Conservation (phyloP, 768 basidiomycete genomes). For the Podaxis carcinomalis region DNA sequence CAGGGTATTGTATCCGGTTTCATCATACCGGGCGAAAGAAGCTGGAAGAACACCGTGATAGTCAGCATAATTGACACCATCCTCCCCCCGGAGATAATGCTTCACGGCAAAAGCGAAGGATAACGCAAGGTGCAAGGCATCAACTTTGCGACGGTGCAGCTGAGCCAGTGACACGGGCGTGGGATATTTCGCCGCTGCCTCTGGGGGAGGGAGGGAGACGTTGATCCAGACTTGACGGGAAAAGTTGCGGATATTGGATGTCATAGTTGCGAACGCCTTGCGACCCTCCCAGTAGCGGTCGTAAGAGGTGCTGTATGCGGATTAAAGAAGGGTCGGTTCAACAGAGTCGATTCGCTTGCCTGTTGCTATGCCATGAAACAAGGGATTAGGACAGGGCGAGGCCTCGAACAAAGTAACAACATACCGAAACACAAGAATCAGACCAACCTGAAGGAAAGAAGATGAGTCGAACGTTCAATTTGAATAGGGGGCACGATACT, state of each 20-base stretch:
- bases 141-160: constrained; percentile 62
- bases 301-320: constrained; percentile 63
- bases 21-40: constrained; percentile 48
- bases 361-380: constrained; percentile 43
- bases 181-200: constrained; percentile 38
- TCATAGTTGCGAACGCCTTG: constrained; percentile 72
- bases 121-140: constrained; percentile 62
- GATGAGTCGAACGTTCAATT: not conserved
- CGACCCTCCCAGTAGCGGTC: constrained; percentile 89
- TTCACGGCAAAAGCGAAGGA: constrained; percentile 74
- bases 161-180: constrained; percentile 44
- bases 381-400: not conserved
- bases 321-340: not conserved
- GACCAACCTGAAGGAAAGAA: constrained; percentile 57
- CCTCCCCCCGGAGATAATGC: constrained; percentile 82
- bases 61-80: constrained; percentile 68
- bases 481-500: constrained; percentile 23
- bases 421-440: constrained; percentile 84
- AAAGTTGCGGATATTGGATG: constrained; percentile 72
- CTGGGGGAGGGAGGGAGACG: constrained; percentile 58
- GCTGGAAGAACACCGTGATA: constrained; percentile 63
- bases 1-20: constrained; percentile 34
- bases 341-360: constrained; percentile 34
- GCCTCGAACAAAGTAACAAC: constrained; percentile 17
- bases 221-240: constrained; percentile 78